Base-by-base conservation (phyloP, 23 red algal genomes). In the Gracilaria gracilis region DNA sequence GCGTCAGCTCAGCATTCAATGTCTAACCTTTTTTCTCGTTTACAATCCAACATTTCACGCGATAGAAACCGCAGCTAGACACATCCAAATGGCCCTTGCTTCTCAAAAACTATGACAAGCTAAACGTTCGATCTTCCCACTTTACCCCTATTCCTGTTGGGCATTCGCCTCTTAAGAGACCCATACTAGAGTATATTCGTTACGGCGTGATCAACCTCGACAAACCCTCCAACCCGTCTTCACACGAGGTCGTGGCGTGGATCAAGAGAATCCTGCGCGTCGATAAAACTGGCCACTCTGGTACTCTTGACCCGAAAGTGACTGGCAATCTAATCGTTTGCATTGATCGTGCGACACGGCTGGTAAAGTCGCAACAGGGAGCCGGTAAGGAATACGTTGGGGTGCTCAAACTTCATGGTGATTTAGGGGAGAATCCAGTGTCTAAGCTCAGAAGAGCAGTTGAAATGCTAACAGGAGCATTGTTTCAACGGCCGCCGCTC, bases 211-310 rank as follows among this genome's bases (percentile, higher is more conserved):
- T 99, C 82, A 96, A 96, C 80, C 84, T 99, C 21, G 97, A 99
- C 85, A 99, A 99, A 82, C 97, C 97, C 1, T 90, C 88, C 6
- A 99, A 99, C 51, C 97, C 97, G 32, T 96, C 93, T 24, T 96
- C 94, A 6, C 97, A 99, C 76, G 97, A 99, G 66, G 97, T 99
- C n/a, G 97, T 99, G 4, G 94, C 97, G 9, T 99, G 97, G 97
- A 93, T 99, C 65, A 99, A 99, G 70, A 74, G 86, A 34, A 99
- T 99, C n/a, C 86, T 99, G 25, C 85, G 88, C 19, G 93, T 96
- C 11, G 97, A 99, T 3, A 96, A 96, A 85, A 99, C 97, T 42
- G 97, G 97, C 53, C 97, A 99, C 69, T 96, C 93, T 36, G 97
- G 97, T 16, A 99, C 97, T 1, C 80, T 99, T 57, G 97, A 99